A percentile compares a stretch with the other conserved stretches of the same genome.
phyloP scores from a whole-genome alignment of 805 yeast genomes.

The Nakazawaea wyomingensis region DNA sequence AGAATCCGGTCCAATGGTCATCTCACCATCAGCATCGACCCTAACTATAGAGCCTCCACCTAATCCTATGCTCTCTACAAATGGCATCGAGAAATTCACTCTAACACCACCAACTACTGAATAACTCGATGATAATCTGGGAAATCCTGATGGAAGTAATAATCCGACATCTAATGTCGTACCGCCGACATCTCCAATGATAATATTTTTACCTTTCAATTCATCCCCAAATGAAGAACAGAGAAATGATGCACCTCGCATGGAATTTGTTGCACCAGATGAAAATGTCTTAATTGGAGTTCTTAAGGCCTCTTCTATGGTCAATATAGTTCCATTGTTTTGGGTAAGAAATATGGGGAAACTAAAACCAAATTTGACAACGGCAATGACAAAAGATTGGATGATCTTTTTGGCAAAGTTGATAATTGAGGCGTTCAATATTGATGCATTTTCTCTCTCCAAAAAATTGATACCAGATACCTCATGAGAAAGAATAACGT shows the following conservation, averaged over 20 bases:
- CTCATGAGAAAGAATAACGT: slow-evolving; percentile 32
- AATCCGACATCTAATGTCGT: slow-evolving; percentile 46
- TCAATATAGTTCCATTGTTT: slow-evolving; percentile 42
- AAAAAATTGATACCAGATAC: slow-evolving; percentile 39
- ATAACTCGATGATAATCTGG: slow-evolving; percentile 38
- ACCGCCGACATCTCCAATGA: slow-evolving; percentile 48
- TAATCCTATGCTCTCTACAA: slow-evolving; percentile 41
- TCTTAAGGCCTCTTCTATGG: slow-evolving; percentile 32
- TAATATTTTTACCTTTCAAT: slow-evolving; percentile 21
- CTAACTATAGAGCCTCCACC: slow-evolving; percentile 46
- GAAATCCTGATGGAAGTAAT: slow-evolving; percentile 39
- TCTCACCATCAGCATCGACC: slow-evolving; percentile 14
- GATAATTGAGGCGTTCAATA: slow-evolving; percentile 39
- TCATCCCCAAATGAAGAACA: slow-evolving; percentile 21
- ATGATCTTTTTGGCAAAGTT: slow-evolving; percentile 38
- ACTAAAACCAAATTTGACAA: slow-evolving; percentile 27
- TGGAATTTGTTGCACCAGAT: slow-evolving; percentile 44
- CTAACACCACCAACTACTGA: slow-evolving; percentile 42
- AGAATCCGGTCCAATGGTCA: slow-evolving; percentile 43
- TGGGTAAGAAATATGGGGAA: slow-evolving; percentile 38
- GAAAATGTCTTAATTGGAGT: slow-evolving; percentile 41
- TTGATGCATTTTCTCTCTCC: slow-evolving; percentile 43
- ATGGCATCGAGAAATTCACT: slow-evolving; percentile 47
- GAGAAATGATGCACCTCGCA: slow-evolving; percentile 42
- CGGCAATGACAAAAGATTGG: slow-evolving; percentile 31